phyloP scores from a whole-genome alignment of 2,329 filamentous ascomycete species.

The Apiospora hydei region DNA sequence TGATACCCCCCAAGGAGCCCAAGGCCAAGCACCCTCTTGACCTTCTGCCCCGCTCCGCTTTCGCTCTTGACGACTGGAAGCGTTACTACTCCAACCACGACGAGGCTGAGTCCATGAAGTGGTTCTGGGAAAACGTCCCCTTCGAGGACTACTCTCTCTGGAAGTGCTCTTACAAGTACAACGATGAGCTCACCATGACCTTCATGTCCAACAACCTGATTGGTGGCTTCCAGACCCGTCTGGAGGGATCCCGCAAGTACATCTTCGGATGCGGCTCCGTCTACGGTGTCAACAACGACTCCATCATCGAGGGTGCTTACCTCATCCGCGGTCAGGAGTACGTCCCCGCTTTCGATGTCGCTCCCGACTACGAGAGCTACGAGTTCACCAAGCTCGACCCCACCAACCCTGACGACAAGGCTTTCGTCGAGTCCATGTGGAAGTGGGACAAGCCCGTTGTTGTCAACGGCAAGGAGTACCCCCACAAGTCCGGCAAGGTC shows the following conservation, averaged over 20 bases:
- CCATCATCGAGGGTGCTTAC: constrained; percentile 91
- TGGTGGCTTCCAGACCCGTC: constrained; percentile 95
- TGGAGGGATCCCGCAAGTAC: constrained; percentile 98
- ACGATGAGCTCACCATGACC: constrained; percentile 92
- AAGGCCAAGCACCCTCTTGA: constrained; percentile 98
- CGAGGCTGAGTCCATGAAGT: constrained; percentile 84
- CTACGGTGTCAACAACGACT: constrained; percentile 88
- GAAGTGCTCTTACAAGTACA: constrained; percentile 98
- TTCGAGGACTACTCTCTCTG: constrained; percentile 96
- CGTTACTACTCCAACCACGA: constrained; percentile 98
- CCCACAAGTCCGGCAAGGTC: constrained; percentile 92
- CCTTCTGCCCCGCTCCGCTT: constrained; percentile 77
- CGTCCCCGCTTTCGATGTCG: constrained; percentile 90
- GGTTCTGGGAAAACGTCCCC: constrained; percentile 98
- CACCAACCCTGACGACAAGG: constrained; percentile 81
- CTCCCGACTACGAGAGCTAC: constrained; percentile 97
- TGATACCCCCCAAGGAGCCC: constrained; percentile 64
- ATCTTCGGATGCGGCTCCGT: constrained; percentile 91
- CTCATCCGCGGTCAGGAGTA: constrained; percentile 91
- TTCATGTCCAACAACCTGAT: constrained; percentile 99
- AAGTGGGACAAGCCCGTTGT: constrained; percentile 86
- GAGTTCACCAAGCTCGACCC: constrained; percentile 95
- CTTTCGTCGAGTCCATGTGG: constrained; percentile 89
- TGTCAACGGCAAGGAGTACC: constrained; percentile 86
- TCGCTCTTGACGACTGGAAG: constrained; percentile 97